Percentiles rank a stretch among this genome's conserved stretches.
Evolutionary conservation across 2,329 filamentous ascomycete genomes (phyloP).

Genomic region (Stemphylium lycopersici): DNA sequence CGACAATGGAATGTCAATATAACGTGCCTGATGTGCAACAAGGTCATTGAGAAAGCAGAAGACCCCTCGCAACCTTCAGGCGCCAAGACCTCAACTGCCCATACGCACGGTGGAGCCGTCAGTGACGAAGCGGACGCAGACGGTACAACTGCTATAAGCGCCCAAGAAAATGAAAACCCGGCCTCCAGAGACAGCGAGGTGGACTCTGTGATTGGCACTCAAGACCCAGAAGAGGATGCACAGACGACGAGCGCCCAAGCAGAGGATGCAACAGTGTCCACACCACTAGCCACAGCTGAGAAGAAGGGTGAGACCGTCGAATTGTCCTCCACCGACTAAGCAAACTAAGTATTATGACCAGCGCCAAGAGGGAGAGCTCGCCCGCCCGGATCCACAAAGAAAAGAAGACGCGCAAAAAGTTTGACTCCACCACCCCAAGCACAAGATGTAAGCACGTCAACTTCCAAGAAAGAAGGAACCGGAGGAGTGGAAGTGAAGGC

Average conservation of each 20-base stretch:
- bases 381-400: constrained; percentile 7
- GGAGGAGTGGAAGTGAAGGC: neutral
- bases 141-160: neutral
- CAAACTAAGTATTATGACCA: constrained; percentile 10
- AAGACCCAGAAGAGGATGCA: neutral
- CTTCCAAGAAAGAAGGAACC: neutral
- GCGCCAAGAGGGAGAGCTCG: constrained; percentile 8
- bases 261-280: neutral
- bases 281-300: neutral
- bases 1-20: constrained; percentile 23
- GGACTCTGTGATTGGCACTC: constrained; percentile 1
- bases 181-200: neutral
- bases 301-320: constrained; percentile 14
- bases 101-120: neutral
- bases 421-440: neutral
- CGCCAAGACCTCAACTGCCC: neutral
- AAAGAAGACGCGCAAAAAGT: neutral
- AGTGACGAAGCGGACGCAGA: constrained; percentile 1
- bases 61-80: neutral
- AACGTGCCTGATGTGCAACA: constrained; percentile 27
- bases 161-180: neutral
- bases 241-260: neutral
- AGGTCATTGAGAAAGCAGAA: constrained; percentile 20
- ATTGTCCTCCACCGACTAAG: constrained; percentile 5
- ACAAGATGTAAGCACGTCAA: neutral